Evolutionary conservation across 2,329 filamentous ascomycete genomes (phyloP).

Genomic region (Xylaria sp.): DNA sequence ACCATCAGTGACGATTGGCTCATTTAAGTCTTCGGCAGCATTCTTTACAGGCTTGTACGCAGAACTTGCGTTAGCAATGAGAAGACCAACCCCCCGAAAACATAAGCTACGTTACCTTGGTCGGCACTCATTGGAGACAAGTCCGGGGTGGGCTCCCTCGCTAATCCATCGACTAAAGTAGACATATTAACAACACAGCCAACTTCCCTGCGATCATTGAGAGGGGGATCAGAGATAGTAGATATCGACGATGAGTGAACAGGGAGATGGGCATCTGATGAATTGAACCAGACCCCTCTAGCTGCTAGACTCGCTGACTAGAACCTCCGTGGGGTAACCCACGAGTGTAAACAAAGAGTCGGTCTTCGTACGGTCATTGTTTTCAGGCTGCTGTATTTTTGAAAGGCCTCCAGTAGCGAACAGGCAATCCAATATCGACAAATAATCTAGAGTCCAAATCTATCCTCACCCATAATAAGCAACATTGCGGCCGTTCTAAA

Average conservation of each 20-base stretch:
- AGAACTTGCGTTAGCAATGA: not conserved
- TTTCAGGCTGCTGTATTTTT: too few species aligned
- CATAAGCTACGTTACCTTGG: not conserved
- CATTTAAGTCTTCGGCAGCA: not conserved
- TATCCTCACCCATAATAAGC: too few species aligned
- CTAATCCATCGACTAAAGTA: not conserved
- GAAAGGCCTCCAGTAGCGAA: too few species aligned
- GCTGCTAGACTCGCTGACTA: too few species aligned
- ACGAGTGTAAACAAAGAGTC: too few species aligned
- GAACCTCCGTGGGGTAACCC: too few species aligned
- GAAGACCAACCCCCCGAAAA: not conserved
- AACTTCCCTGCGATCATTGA: not conserved
- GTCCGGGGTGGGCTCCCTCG: not conserved
- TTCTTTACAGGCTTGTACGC: slow-evolving; percentile 6
- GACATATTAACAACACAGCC: not conserved
- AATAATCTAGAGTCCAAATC: too few species aligned
- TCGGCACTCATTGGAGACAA: slow-evolving; percentile 1
- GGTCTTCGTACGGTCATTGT: too few species aligned
- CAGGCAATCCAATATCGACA: too few species aligned
- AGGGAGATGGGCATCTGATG: too few species aligned
- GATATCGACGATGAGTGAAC: not conserved
- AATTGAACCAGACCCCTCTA: too few species aligned
- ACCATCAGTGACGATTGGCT: slow-evolving; percentile 18
- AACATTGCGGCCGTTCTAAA: too few species aligned
- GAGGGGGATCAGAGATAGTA: not conserved